Percentiles rank a stretch among this genome's conserved stretches.
Conservation (phyloP, 352 stramenopile species). For the Pythium sp. region DNA sequence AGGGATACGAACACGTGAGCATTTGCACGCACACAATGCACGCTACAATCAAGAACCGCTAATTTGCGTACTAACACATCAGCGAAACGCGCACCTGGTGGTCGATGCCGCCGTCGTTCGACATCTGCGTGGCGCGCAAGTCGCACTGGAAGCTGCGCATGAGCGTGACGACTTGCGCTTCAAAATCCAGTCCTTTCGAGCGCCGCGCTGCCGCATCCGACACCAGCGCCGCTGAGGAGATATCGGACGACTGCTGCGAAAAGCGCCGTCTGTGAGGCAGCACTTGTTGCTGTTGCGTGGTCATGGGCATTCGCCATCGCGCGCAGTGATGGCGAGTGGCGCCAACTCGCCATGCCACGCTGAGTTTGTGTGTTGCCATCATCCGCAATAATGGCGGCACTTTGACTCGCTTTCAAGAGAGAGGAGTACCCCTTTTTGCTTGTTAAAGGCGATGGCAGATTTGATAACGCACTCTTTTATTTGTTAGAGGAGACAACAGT, state of each 20-base stretch:
- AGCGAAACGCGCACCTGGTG: slow-evolving; percentile 32
- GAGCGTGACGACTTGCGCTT: slow-evolving; percentile 53
- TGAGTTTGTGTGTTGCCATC: background rate
- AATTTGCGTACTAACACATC: no score
- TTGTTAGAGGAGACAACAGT: no score
- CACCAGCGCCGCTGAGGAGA: background rate
- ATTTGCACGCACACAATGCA: background rate
- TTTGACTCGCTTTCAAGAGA: background rate
- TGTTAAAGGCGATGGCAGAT: no score
- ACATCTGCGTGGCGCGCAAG: slow-evolving; percentile 57
- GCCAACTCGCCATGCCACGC: background rate
- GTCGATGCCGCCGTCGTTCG: slow-evolving; percentile 72
- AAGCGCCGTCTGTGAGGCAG: background rate
- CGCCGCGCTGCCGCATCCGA: slow-evolving; percentile 7
- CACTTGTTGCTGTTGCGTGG: background rate
- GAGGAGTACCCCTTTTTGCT: no score
- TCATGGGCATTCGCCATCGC: background rate
- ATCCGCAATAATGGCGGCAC: background rate
- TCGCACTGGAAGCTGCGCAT: slow-evolving; percentile 51
- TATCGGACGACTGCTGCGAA: background rate
- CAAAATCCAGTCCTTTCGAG: slow-evolving; percentile 56
- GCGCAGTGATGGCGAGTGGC: background rate
- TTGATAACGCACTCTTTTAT: no score
- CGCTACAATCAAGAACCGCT: background rate
- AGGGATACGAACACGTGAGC: background rate